A percentile compares a stretch with the other conserved stretches of the same genome.
Conservation (phyloP, 1,139 yeast genomes). For the Lodderomyces orthopsilosis region DNA sequence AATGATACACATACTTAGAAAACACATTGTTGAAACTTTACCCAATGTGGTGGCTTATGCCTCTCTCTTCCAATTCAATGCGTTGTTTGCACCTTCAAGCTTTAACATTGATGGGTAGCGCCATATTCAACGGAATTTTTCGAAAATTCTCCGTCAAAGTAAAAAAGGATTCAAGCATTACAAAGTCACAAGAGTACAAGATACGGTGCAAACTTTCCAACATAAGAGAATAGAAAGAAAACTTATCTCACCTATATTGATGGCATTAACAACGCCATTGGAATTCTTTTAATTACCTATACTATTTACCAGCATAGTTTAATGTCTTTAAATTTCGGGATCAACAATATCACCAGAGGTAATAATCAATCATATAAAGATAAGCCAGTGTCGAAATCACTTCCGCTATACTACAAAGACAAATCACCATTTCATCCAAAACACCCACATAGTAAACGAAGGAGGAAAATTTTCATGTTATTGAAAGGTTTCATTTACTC, state of each 20-base stretch:
- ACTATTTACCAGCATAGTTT: background rate
- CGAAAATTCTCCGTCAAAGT: too few relatives aligned
- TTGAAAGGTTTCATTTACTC: constrained; percentile 42
- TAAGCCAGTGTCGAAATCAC: constrained; percentile 14
- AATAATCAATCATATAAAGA: constrained; percentile 13
- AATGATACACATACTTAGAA: too few relatives aligned
- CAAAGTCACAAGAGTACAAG: too few relatives aligned
- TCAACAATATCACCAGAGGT: constrained; percentile 11
- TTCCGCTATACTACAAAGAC: constrained; percentile 33
- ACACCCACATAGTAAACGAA: constrained; percentile 7
- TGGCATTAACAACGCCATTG: background rate
- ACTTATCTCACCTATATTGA: background rate
- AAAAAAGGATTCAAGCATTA: too few relatives aligned
- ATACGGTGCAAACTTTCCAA: too few relatives aligned
- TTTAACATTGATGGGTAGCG: too few relatives aligned
- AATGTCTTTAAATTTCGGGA: constrained; percentile 16
- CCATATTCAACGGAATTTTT: too few relatives aligned
- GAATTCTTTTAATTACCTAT: background rate
- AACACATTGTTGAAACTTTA: too few relatives aligned
- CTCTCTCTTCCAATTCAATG: too few relatives aligned
- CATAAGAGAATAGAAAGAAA: too few relatives aligned
- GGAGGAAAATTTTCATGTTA: constrained; percentile 31
- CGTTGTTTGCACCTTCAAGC: too few relatives aligned
- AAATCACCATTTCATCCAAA: constrained; percentile 20
- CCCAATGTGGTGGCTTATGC: too few relatives aligned